Base-by-base conservation (phyloP, 1,139 yeast species). In the Candida sanyaensis region DNA sequence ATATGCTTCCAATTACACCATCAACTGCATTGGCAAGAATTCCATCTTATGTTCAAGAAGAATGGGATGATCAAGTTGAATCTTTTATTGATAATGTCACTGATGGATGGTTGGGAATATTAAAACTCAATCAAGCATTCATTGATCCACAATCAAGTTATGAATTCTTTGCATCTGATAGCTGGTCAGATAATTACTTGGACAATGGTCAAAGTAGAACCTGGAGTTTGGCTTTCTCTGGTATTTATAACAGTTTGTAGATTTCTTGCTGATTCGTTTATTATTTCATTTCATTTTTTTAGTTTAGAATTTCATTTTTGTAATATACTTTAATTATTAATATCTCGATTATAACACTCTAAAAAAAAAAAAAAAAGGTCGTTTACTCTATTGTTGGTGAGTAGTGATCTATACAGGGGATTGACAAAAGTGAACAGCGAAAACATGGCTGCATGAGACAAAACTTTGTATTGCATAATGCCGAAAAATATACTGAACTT, bases 121-220 rank as follows among this genome's bases (percentile, higher is more conserved):
- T 92, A 48, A 80, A 84, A 73, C 73, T 90, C 49, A 89, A 92
- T 66, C 80, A 81, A 54, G 97, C 97, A 0, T 69, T 92, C 40
- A 77, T 69, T 56, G 90, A 92, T 62, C 88, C 98, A 0, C 52
- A 62, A 42, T 50, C 77, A 0, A 78, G 97, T 0, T 91, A 84
- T 68, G 60, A 72, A 1, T 92, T 86, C 69, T 93, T 93, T 67
- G 68, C 84, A 6, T 66, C 77, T n/a, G 45, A 46, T n/a, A 27
- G 30, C 11, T 55, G 54, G 51, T 28, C 49, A 6, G 41, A 44
- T 17, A 41, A 24, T 17, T 83, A 80, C 69, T 77, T 93, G 51
- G 98, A 93, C 61, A 83, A 83, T 49, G 99, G 99, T 2, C 96
- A 90, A 73, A 86, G 96, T 55, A 71, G 84, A 59, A 88, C 97